Evolutionary conservation across 176 grass and related monocot species (phyloP).

Genomic region (Elymus sibiricus): DNA sequence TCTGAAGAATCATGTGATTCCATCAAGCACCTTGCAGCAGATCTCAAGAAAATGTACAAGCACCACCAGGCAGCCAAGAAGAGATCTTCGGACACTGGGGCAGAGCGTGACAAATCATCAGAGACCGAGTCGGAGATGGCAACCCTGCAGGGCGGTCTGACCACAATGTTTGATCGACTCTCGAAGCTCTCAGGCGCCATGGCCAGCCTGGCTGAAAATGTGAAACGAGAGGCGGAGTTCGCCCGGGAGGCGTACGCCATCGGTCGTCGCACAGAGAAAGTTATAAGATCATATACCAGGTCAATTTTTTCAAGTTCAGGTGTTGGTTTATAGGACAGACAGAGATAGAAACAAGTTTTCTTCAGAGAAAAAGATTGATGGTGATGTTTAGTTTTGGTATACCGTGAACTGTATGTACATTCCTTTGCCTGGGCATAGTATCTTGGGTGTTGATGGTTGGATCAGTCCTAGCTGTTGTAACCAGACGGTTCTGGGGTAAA

Average conservation of each 20-base stretch:
- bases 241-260: constrained; percentile 40
- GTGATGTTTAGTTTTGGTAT: neutral
- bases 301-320: constrained; percentile 7
- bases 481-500: neutral
- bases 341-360: neutral
- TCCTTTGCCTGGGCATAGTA: neutral
- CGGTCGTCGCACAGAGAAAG: neutral
- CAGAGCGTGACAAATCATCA: neutral
- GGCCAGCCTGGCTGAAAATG: constrained; percentile 52
- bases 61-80: constrained; percentile 31
- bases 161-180: constrained; percentile 46
- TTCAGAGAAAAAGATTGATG: neutral
- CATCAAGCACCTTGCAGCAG: constrained; percentile 34
- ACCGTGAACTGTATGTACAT: constrained; percentile 30
- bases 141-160: constrained; percentile 38
- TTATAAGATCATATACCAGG: neutral
- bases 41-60: constrained; percentile 39
- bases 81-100: neutral
- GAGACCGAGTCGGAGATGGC: constrained; percentile 26
- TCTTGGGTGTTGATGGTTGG: neutral
- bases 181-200: constrained; percentile 43
- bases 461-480: neutral
- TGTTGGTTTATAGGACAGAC: neutral
- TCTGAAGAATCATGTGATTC: constrained; percentile 41
- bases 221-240: constrained; percentile 43